These are phyloP conservation scores for Septoria linicola DNA, from an alignment of 2,329 filamentous ascomycete species.

Conservation along the genomic window DNA sequence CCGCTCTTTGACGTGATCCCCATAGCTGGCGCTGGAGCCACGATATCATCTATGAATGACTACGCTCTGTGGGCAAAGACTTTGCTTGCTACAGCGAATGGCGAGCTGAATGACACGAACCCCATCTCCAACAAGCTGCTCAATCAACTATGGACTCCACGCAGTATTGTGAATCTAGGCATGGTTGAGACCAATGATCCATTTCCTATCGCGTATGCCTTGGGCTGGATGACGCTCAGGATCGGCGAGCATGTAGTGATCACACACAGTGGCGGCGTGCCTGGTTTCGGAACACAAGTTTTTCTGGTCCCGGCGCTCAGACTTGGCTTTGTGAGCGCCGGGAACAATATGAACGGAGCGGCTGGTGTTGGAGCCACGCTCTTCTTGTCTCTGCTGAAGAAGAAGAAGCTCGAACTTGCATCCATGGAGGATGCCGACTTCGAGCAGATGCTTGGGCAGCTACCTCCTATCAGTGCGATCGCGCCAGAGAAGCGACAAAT, in stretches of 20 bases:
- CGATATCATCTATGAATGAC: conserved; percentile 23
- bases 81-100: conserved; percentile 4
- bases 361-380: neutral
- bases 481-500: too few relatives aligned
- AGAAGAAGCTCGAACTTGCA: neutral
- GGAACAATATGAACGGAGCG: neutral
- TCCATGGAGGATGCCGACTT: neutral
- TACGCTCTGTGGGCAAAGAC: conserved; percentile 20
- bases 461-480: neutral
- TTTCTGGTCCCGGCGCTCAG: conserved; percentile 5
- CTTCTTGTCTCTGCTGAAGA: neutral
- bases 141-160: neutral
- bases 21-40: conserved; percentile 24
- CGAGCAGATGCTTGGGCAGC: neutral
- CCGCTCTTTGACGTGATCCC: conserved; percentile 11
- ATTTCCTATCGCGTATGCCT: neutral
- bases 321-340: conserved; percentile 10
- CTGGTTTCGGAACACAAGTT: conserved; percentile 6
- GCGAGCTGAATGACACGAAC: neutral
- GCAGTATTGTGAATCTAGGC: neutral
- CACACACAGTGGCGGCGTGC: conserved; percentile 4
- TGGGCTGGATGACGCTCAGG: conserved; percentile 4
- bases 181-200: neutral
- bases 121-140: neutral
- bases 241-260: neutral